Conservation (phyloP, 2,329 filamentous ascomycete species). For the Aspergillus oerlinghausenensis region DNA sequence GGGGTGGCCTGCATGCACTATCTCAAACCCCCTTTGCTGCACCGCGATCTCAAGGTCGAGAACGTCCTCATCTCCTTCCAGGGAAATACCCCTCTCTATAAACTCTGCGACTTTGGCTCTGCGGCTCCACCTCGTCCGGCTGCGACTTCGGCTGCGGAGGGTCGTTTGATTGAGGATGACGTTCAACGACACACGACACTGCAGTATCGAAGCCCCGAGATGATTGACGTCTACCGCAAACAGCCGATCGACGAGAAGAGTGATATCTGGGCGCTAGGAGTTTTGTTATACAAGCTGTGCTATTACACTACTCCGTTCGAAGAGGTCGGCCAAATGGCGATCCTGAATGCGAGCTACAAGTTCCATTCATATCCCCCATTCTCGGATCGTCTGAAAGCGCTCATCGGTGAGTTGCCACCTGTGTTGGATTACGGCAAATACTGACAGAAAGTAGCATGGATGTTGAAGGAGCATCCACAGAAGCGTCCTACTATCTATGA, state of each 20-base stretch:
- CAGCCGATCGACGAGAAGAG: slow-evolving; percentile 98
- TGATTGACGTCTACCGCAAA: slow-evolving; percentile 97
- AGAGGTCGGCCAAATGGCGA: slow-evolving; percentile 94
- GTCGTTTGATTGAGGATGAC: slow-evolving; percentile 90
- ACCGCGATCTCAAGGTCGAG: slow-evolving; percentile 95
- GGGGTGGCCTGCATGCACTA: slow-evolving; percentile 99
- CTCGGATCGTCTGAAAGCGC: slow-evolving; percentile 79
- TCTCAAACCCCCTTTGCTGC: slow-evolving; percentile 84
- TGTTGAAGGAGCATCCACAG: slow-evolving; percentile 80
- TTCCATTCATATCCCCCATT: slow-evolving; percentile 86
- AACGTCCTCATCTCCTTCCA: slow-evolving; percentile 83
- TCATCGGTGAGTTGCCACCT: slow-evolving; percentile 66
- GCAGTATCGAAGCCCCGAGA: slow-evolving; percentile 96
- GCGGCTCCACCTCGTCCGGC: slow-evolving; percentile 78
- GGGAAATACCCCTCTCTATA: slow-evolving; percentile 70
- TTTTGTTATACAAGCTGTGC: slow-evolving; percentile 94
- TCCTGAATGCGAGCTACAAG: slow-evolving; percentile 90
- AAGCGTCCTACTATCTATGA: slow-evolving; percentile 89
- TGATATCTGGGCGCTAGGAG: slow-evolving; percentile 95
- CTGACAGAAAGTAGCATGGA: slow-evolving; percentile 55
- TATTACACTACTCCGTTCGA: slow-evolving; percentile 99
- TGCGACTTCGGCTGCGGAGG: slow-evolving; percentile 81
- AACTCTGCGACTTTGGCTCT: slow-evolving; percentile 97
- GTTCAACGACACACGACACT: slow-evolving; percentile 95
- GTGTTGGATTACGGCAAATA: neutral